A percentile compares a stretch with the other conserved stretches of the same genome.
phyloP scores from a whole-genome alignment of 1,284 basidiomycete genomes.

The Trichosporon sp. region DNA sequence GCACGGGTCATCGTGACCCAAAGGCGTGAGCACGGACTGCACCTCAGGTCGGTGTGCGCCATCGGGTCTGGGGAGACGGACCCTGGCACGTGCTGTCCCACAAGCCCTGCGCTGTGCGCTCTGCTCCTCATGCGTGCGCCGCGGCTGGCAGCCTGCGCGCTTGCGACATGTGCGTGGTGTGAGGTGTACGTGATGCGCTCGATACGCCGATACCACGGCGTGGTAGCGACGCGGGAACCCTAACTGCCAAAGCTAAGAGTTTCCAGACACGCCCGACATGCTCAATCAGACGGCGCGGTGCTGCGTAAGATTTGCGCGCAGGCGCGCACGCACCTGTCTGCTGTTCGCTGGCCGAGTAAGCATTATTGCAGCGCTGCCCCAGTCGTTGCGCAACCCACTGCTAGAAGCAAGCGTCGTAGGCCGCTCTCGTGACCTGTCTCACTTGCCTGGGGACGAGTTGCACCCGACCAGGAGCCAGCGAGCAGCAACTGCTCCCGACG shows the following conservation, averaged over 20 bases:
- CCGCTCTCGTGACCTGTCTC: neutral
- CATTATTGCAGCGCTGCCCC: neutral
- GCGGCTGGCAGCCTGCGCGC: neutral
- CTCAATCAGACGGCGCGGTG: neutral
- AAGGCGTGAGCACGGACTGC: neutral
- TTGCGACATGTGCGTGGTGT: neutral
- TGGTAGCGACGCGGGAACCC: neutral
- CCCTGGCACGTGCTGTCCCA: neutral
- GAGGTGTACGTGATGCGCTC: neutral
- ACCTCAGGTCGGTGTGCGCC: neutral
- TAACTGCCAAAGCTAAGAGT: neutral
- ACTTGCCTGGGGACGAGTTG: too few species aligned
- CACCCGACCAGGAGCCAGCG: neutral
- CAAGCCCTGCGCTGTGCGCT: neutral
- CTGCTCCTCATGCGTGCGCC: neutral
- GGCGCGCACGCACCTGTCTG: neutral
- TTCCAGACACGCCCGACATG: neutral
- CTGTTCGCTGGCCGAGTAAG: neutral
- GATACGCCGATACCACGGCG: neutral
- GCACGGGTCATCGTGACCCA: neutral
- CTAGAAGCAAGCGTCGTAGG: neutral
- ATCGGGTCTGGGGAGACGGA: neutral
- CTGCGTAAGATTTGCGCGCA: neutral
- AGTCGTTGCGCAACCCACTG: neutral
- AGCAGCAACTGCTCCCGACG: neutral